These are phyloP conservation scores for Emmonsiellopsis sp. DNA, from an alignment of 2,329 filamentous ascomycete species.

Conservation along the genomic window DNA sequence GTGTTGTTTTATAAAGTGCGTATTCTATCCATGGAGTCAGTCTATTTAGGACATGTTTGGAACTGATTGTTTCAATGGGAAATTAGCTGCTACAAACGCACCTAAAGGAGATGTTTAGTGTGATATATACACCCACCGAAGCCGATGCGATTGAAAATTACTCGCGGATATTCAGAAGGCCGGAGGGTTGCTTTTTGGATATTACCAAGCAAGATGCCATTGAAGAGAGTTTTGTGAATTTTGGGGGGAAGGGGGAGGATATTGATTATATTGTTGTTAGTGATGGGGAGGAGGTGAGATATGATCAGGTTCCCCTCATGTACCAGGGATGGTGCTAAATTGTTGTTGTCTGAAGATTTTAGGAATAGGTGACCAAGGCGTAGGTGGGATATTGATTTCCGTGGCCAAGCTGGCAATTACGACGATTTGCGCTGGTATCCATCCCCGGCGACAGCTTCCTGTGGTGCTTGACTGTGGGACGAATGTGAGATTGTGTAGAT, in stretches of 20 bases:
- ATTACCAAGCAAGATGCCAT: slow-evolving; percentile 60
- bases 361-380: slow-evolving; percentile 82
- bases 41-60: not conserved
- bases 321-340: not conserved
- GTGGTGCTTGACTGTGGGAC: slow-evolving; percentile 83
- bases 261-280: slow-evolving; percentile 85
- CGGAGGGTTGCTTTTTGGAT: slow-evolving; percentile 73
- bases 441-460: slow-evolving; percentile 66
- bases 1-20: slow-evolving; percentile 67
- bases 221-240: slow-evolving; percentile 56
- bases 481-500: slow-evolving; percentile 37
- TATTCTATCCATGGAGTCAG: not conserved
- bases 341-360: slow-evolving; percentile 50
- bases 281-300: slow-evolving; percentile 46
- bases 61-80: not conserved
- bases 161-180: slow-evolving; percentile 64
- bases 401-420: slow-evolving; percentile 74
- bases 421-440: slow-evolving; percentile 77
- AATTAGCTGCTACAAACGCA: slow-evolving; percentile 62
- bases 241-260: slow-evolving; percentile 56
- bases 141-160: slow-evolving; percentile 82
- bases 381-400: slow-evolving; percentile 74
- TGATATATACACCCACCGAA: slow-evolving; percentile 89
- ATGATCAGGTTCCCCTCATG: too few species aligned
- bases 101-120: slow-evolving; percentile 75